Evolutionary conservation across 2,329 filamentous ascomycete genomes (phyloP).

Genomic region (Colletotrichum sp.): DNA sequence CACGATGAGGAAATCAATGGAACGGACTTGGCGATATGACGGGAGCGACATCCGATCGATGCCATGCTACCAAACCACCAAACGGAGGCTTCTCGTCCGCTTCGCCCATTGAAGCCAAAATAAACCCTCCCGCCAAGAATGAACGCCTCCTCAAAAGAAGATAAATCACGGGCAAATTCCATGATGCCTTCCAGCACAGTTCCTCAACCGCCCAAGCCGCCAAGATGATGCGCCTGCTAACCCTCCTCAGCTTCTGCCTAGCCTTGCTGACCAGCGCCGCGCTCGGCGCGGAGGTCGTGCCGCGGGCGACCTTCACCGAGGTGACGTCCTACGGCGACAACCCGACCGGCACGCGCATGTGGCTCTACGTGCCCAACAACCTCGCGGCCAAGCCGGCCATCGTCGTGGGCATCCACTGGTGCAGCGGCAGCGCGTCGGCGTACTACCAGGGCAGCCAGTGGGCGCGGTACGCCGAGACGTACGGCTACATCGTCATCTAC

Average conservation of each 20-base stretch:
- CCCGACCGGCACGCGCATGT: conserved; percentile 20
- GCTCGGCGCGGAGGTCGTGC: conserved; percentile 15
- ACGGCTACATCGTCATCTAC: conserved; percentile 61
- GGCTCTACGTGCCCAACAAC: conserved; percentile 39
- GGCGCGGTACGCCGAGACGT: conserved; percentile 55
- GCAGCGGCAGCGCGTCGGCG: conserved; percentile 55
- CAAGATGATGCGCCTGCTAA: not conserved
- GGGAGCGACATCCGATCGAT: not conserved
- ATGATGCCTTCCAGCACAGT: not conserved
- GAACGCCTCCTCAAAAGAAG: not conserved
- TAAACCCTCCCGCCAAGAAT: not conserved
- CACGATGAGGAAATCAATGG: not conserved
- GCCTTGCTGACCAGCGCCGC: not conserved
- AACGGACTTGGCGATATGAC: not conserved
- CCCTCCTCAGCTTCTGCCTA: not conserved
- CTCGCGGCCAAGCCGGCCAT: conserved; percentile 50
- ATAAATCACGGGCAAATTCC: not conserved
- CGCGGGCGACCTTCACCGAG: conserved; percentile 21
- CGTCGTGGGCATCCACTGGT: conserved; percentile 62
- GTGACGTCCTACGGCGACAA: conserved; percentile 20
- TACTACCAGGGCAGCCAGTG: conserved; percentile 56
- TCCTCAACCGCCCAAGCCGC: not conserved
- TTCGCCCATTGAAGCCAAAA: not conserved
- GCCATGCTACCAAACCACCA: not conserved
- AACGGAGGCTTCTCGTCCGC: conserved; percentile 7